phyloP scores from a whole-genome alignment of 352 stramenopile genomes.

The Globisporangium recalcitrans region DNA sequence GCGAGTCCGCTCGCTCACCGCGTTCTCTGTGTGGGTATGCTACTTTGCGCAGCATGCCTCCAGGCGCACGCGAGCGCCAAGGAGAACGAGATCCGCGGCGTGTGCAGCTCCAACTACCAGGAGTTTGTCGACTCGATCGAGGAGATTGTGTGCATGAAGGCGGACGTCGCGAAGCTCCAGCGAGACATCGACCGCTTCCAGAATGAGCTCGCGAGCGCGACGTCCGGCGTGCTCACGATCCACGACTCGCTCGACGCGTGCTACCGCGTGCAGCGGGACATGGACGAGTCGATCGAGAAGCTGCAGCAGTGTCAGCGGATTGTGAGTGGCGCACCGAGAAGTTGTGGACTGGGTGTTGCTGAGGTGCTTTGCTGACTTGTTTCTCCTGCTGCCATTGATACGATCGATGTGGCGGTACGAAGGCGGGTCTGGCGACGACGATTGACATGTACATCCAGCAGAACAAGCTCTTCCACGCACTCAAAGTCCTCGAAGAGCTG shows the following conservation, averaged over 20 bases:
- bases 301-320: slow-evolving; percentile 79
- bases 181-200: slow-evolving; percentile 65
- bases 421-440: slow-evolving; percentile 60
- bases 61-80: slow-evolving; percentile 54
- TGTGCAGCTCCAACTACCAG: slow-evolving; percentile 74
- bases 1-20: no score
- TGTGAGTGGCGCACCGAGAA: slow-evolving; percentile 19
- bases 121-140: slow-evolving; percentile 82
- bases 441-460: slow-evolving; percentile 66
- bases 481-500: slow-evolving; percentile 70
- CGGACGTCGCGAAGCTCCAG: slow-evolving; percentile 63
- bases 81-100: slow-evolving; percentile 67
- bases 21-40: neutral
- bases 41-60: slow-evolving; percentile 58
- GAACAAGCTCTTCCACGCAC: slow-evolving; percentile 69
- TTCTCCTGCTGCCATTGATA: neutral
- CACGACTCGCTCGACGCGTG: slow-evolving; percentile 58
- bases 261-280: slow-evolving; percentile 55
- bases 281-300: slow-evolving; percentile 77
- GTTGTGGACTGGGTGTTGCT: neutral
- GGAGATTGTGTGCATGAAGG: slow-evolving; percentile 79
- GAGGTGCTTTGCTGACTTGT: neutral
- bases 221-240: slow-evolving; percentile 39
- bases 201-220: slow-evolving; percentile 44
- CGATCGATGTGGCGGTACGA: neutral